Evolutionary conservation across 768 basidiomycete species (phyloP), one percentile per base, ranked within the genome.

Genomic region (Tulasnella sp.): DNA sequence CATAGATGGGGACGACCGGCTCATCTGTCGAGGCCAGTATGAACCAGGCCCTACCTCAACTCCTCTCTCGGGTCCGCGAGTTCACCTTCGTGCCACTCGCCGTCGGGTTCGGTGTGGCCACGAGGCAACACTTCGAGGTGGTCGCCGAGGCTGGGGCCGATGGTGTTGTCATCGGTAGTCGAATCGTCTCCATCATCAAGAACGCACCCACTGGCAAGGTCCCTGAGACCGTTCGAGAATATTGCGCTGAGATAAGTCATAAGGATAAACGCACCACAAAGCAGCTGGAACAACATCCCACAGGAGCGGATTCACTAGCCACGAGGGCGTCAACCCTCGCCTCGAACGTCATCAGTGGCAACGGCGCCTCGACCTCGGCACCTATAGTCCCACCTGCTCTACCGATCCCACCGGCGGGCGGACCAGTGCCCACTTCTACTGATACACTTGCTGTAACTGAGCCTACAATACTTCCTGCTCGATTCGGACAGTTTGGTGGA

Each of bases 1-100:
- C n/a, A 51, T 15, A 86, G 90, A 99, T 99, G 96, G 96, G 96
- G 13, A 96, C 91, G 1, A 99, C 96, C 1, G 96, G 96, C 29
- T 96, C 95, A 7, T 88, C 89, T 1, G 83, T 80, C 45, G 73
- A 78, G 43, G 80, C 81, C 11, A 75, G 73, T 0, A 81, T 96
- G 68, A 93, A 92, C 65, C 74, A 70, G 38, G 80, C 79, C 23
- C 83, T 98, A 1, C 89, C 93, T 1, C 81, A 86, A 62, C 85
- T 97, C 64, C 81, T 99, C 52, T 73, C 80, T 23, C 85, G 91
- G 34, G 85, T 99, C 49, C 85, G 88, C 47, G 75, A 86, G 65
- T 80, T 83, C 69, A 80, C 92, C 45, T 75, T 78, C 11, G 81
- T 89, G 8, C 91, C 96, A 3, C 77, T 99, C 49, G 95, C 92